A percentile compares a stretch with the other conserved stretches of the same genome.
Evolutionary conservation across 2,329 filamentous ascomycete species (phyloP).

Genomic region (Onygena corvina): DNA sequence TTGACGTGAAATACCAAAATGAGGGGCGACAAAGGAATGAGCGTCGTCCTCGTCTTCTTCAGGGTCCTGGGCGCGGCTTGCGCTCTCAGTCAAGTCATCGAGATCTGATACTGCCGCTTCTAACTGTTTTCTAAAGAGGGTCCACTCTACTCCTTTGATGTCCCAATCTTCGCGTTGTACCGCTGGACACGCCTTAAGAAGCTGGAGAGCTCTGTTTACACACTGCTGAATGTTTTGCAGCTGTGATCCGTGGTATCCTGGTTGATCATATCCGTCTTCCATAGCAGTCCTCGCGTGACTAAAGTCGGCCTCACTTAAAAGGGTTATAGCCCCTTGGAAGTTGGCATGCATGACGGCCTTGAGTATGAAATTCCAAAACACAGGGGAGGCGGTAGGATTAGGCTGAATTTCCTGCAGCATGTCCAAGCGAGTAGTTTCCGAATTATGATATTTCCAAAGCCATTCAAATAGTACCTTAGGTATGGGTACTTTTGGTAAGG

Average conservation of each 20-base stretch:
- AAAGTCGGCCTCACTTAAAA: constrained; percentile 68
- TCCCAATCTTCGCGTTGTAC: constrained; percentile 60
- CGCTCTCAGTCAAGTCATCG: constrained; percentile 66
- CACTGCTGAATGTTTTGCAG: constrained; percentile 68
- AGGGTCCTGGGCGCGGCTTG: constrained; percentile 38
- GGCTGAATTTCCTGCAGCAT: constrained; percentile 53
- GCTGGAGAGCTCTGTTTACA: constrained; percentile 53
- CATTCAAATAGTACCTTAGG: constrained; percentile 73
- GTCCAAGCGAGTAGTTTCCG: constrained; percentile 55
- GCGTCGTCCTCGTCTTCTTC: constrained; percentile 31
- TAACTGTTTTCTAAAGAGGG: constrained; percentile 65
- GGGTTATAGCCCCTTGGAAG: constrained; percentile 51
- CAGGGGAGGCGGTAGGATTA: constrained; percentile 60
- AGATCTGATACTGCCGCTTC: constrained; percentile 58
- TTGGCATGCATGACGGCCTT: constrained; percentile 63
- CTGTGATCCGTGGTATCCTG: constrained; percentile 61
- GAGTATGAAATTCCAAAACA: constrained; percentile 81
- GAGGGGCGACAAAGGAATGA: constrained; percentile 35
- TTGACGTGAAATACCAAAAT: constrained; percentile 34
- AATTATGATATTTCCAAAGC: constrained; percentile 63
- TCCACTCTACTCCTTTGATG: constrained; percentile 69
- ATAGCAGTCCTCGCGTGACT: constrained; percentile 55
- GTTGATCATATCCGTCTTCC: constrained; percentile 50
- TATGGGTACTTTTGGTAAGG: constrained; percentile 38
- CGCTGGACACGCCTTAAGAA: constrained; percentile 63